Percentiles rank a stretch among this genome's conserved stretches.
These are phyloP conservation scores for Diaporthe batatas DNA, from an alignment of 2,329 filamentous ascomycete genomes.

Conservation along the genomic window DNA sequence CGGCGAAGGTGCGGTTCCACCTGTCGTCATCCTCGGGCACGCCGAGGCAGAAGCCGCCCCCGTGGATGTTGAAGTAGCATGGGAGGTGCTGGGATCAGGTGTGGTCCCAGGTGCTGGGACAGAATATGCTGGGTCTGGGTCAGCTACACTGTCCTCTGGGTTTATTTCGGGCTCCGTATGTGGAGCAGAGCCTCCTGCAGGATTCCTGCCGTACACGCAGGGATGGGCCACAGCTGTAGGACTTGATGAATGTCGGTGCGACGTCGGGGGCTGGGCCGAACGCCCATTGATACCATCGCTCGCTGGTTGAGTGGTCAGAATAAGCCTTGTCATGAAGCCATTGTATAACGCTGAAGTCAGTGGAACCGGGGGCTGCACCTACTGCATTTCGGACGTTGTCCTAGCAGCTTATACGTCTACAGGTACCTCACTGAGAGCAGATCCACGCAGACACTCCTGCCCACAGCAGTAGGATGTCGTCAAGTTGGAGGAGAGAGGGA, in stretches of 20 bases:
- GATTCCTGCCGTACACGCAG: not conserved
- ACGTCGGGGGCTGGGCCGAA: not conserved
- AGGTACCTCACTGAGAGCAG: not conserved
- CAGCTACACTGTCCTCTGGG: not conserved
- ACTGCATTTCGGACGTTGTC: not conserved
- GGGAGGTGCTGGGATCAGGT: not conserved
- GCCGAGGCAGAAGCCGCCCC: slow-evolving; percentile 15
- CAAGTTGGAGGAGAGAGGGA: not conserved
- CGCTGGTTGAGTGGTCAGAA: not conserved
- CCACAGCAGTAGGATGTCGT: not conserved
- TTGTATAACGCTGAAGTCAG: not conserved
- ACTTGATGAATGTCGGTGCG: not conserved
- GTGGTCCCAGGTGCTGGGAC: not conserved
- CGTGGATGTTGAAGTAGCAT: slow-evolving; percentile 12
- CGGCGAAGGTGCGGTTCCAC: not conserved
- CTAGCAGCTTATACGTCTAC: too few relatives aligned
- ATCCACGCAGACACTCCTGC: not conserved
- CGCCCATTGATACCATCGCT: not conserved
- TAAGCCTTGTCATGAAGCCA: not conserved
- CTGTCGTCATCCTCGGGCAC: not conserved
- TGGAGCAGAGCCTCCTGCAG: not conserved
- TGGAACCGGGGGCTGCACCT: not conserved
- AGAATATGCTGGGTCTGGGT: not conserved
- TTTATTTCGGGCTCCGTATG: too few relatives aligned
- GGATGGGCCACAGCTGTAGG: slow-evolving; percentile 3